phyloP scores from a whole-genome alignment of 257 asterid genomes.

The Ilex aquifolium region DNA sequence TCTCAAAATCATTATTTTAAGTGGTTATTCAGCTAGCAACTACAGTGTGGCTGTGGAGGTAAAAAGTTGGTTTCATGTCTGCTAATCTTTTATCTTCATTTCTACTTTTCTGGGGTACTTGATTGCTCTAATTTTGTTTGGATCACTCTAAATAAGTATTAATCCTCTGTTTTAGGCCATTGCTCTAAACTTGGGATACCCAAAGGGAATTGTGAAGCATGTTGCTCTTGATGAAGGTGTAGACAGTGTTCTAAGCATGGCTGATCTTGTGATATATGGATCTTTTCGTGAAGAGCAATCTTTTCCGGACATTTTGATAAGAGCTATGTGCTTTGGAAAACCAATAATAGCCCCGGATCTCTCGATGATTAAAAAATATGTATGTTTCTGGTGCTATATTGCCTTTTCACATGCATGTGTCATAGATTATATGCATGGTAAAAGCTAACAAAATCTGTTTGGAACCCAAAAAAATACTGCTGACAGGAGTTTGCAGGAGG shows the following conservation, averaged over 20 bases:
- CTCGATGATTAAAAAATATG: slow-evolving; percentile 62
- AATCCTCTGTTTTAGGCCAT: slow-evolving; percentile 45
- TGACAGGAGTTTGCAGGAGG: too few species aligned
- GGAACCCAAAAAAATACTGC: too few species aligned
- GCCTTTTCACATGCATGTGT: slow-evolving; percentile 3
- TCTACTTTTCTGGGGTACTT: background rate
- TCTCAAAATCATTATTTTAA: slow-evolving; percentile 57
- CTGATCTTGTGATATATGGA: slow-evolving; percentile 80
- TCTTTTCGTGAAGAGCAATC: slow-evolving; percentile 72
- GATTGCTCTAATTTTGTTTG: background rate
- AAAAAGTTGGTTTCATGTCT: background rate
- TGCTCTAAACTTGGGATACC: slow-evolving; percentile 63
- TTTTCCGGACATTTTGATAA: slow-evolving; percentile 71
- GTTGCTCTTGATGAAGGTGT: slow-evolving; percentile 34
- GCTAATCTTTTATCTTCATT: background rate
- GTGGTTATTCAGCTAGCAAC: slow-evolving; percentile 54
- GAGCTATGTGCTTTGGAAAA: slow-evolving; percentile 81
- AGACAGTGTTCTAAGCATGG: slow-evolving; percentile 38
- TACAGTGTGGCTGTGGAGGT: slow-evolving; percentile 76
- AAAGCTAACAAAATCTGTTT: too few species aligned
- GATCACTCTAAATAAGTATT: slow-evolving; percentile 3
- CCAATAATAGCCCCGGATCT: slow-evolving; percentile 82
- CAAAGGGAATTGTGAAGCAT: slow-evolving; percentile 62
- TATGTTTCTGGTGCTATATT: slow-evolving; percentile 32
- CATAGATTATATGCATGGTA: background rate